A percentile compares a stretch with the other conserved stretches of the same genome.
These are phyloP conservation scores for Pseudoneurospora amorphoporcata DNA, from an alignment of 495 filamentous ascomycete genomes.

Conservation along the genomic window DNA sequence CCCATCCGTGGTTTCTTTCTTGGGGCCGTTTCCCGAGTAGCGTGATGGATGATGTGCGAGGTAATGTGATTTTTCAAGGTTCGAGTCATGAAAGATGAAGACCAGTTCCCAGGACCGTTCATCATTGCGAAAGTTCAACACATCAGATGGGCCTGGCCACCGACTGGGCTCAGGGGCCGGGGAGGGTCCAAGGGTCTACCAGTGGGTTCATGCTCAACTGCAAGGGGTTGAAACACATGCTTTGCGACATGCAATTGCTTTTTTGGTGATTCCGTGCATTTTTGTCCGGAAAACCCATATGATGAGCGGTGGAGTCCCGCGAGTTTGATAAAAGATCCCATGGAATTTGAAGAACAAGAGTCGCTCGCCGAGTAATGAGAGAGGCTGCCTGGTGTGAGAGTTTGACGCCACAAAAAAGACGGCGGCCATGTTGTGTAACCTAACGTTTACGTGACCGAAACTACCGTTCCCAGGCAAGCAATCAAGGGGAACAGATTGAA, in stretches of 20 bases:
- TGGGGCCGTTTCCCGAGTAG: background rate
- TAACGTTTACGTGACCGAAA: background rate
- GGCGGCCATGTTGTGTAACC: background rate
- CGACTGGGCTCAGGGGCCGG: background rate
- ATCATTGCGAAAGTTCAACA: background rate
- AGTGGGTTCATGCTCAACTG: background rate
- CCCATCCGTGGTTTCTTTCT: background rate
- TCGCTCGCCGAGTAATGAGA: background rate
- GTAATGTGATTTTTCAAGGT: background rate
- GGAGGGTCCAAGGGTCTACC: background rate
- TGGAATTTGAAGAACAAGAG: background rate
- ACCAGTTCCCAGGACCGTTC: background rate
- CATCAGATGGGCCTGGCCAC: background rate
- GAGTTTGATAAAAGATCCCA: background rate
- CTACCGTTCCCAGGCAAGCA: background rate
- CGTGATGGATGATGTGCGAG: background rate
- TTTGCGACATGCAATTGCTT: background rate
- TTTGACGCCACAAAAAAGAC: background rate
- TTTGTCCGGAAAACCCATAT: background rate
- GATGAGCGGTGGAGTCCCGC: background rate
- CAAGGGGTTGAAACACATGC: background rate
- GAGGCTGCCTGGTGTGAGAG: background rate
- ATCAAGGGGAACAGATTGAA: background rate
- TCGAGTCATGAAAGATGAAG: background rate
- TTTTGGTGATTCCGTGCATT: background rate